A percentile compares a stretch with the other conserved stretches of the same genome.
Conservation (phyloP, 108 stramenopile genomes). For the Cylindrotheca closterium region DNA sequence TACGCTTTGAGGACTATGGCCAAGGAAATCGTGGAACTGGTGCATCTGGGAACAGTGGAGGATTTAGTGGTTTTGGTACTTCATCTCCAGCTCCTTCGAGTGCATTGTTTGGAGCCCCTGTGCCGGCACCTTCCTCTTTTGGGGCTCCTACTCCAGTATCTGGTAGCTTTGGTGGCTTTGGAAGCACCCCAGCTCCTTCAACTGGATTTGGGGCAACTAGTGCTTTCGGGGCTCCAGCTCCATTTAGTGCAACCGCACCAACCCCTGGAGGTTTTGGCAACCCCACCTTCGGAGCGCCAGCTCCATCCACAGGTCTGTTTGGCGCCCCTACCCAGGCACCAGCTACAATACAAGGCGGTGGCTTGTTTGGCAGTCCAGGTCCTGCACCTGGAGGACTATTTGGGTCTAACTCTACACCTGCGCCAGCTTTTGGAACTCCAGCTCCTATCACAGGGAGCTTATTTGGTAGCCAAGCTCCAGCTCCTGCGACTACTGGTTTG, state of each 20-base stretch:
- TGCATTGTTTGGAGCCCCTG: conserved; percentile 49
- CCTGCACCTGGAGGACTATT: conserved; percentile 56
- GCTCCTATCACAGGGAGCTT: conserved; percentile 40
- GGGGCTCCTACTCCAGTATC: conserved; percentile 44
- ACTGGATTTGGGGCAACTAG: conserved; percentile 53
- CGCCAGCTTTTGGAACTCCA: conserved; percentile 38
- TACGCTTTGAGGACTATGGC: conserved; percentile 88
- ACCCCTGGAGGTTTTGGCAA: conserved; percentile 27
- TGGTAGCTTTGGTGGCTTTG: conserved; percentile 47
- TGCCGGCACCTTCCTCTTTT: conserved; percentile 22
- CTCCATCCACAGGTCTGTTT: conserved; percentile 51
- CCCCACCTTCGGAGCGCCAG: conserved; percentile 35
- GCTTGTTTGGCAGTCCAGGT: conserved; percentile 47
- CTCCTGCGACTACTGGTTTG: conserved; percentile 47
- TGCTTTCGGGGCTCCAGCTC: conserved; percentile 32
- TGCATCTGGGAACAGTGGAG: conserved; percentile 18
- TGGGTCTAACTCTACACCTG: conserved; percentile 63
- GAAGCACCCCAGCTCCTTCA: conserved; percentile 35
- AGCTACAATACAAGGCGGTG: conserved; percentile 41
- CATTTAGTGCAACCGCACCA: conserved; percentile 36
- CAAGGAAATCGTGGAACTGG: conserved; percentile 73
- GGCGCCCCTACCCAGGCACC: conserved; percentile 54
- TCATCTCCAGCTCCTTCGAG: conserved; percentile 38
- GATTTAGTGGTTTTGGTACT: conserved; percentile 43
- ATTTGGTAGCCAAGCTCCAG: conserved; percentile 62